Conservation (phyloP, 768 basidiomycete species). For the Termitomyces sp. region DNA sequence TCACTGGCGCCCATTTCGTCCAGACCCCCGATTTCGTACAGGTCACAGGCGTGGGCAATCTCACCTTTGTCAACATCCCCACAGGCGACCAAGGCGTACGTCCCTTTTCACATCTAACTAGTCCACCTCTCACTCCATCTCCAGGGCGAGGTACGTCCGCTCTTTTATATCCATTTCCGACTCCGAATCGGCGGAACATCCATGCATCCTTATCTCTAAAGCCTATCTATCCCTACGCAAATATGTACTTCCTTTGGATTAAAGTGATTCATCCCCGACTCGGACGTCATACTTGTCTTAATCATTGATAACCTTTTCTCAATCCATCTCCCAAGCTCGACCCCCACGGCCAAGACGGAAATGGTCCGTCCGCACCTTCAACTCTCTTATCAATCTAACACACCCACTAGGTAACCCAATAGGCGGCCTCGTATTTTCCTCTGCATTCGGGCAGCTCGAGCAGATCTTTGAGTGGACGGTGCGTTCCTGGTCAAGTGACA, state of each 20-base stretch:
- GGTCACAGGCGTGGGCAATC: slow-evolving; percentile 60
- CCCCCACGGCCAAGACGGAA: slow-evolving; percentile 60
- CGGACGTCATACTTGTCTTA: no score
- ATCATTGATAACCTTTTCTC: no score
- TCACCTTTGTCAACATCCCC: slow-evolving; percentile 62
- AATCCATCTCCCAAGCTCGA: slow-evolving; percentile 37
- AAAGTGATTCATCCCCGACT: no score
- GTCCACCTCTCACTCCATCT: neutral
- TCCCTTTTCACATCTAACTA: neutral
- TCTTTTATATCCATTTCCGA: no score
- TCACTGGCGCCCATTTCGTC: slow-evolving; percentile 62
- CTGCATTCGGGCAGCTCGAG: slow-evolving; percentile 50
- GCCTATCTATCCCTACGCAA: no score
- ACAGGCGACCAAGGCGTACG: slow-evolving; percentile 48
- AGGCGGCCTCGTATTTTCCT: slow-evolving; percentile 70
- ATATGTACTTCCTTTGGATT: no score
- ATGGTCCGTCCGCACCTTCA: slow-evolving; percentile 25
- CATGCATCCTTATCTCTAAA: no score
- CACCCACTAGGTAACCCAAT: slow-evolving; percentile 40
- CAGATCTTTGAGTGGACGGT: slow-evolving; percentile 76
- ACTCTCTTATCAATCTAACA: neutral
- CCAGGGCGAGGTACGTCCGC: slow-evolving; percentile 19
- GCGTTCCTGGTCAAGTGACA: slow-evolving; percentile 7
- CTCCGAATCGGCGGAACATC: no score
- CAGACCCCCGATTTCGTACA: slow-evolving; percentile 74